These are phyloP conservation scores for Tubosaeta sp. DNA, from an alignment of 768 basidiomycete species.

Conservation along the genomic window DNA sequence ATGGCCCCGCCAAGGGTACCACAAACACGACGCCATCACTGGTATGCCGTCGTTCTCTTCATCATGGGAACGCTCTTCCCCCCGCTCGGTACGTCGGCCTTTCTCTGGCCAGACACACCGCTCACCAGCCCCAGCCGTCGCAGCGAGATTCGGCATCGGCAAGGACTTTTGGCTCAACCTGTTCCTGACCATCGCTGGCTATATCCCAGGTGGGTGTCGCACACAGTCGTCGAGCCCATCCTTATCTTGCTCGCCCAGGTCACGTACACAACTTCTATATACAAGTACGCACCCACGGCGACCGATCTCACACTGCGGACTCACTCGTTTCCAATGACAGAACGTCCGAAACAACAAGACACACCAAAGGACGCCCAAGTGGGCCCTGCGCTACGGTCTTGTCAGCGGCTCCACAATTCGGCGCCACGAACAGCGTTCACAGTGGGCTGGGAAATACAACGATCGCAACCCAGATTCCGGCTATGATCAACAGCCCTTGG, in stretches of 20 bases:
- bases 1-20: slow-evolving; percentile 56
- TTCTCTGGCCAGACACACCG: neutral
- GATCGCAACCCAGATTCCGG: slow-evolving; percentile 72
- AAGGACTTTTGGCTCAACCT: slow-evolving; percentile 89
- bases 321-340: slow-evolving; percentile 35
- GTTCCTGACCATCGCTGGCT: slow-evolving; percentile 84
- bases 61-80: slow-evolving; percentile 88
- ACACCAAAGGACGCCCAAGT: slow-evolving; percentile 89
- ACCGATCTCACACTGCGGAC: neutral
- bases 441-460: slow-evolving; percentile 85
- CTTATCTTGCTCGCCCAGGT: slow-evolving; percentile 39
- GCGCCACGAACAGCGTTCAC: slow-evolving; percentile 74
- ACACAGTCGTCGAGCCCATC: neutral
- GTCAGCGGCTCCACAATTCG: slow-evolving; percentile 75
- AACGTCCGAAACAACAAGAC: slow-evolving; percentile 97
- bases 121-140: slow-evolving; percentile 61
- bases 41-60: slow-evolving; percentile 76
- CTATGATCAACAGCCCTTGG: slow-evolving; percentile 65
- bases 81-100: slow-evolving; percentile 63
- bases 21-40: slow-evolving; percentile 61
- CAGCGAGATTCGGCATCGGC: slow-evolving; percentile 88
- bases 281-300: slow-evolving; percentile 44
- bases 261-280: slow-evolving; percentile 94
- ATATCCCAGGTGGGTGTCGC: slow-evolving; percentile 66
- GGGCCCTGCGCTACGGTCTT: slow-evolving; percentile 88